Conservation (phyloP, 805 yeast genomes). For the Allodekkera sacchari region DNA sequence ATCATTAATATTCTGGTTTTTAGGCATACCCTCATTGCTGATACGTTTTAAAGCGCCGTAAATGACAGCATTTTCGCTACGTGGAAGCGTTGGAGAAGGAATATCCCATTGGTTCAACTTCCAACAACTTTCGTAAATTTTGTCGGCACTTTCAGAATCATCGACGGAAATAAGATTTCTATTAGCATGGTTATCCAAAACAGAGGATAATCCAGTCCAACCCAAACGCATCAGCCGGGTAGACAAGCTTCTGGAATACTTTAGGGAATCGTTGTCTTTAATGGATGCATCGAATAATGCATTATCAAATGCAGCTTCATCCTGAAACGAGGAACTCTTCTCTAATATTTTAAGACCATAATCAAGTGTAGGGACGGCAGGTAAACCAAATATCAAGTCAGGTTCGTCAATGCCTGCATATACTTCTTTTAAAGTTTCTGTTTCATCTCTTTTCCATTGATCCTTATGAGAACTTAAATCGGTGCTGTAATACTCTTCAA, state of each 20-base stretch:
- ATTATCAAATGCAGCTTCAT: no score
- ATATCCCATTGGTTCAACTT: slow-evolving; percentile 72
- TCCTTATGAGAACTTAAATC: slow-evolving; percentile 9
- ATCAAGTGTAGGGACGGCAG: slow-evolving; percentile 44
- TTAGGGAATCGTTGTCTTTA: no score
- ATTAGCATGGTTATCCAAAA: slow-evolving; percentile 18
- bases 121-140: slow-evolving; percentile 61
- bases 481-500: slow-evolving; percentile 33
- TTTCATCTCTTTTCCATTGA: slow-evolving; percentile 1
- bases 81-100: slow-evolving; percentile 35
- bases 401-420: slow-evolving; percentile 50
- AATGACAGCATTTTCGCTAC: slow-evolving; percentile 35
- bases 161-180: slow-evolving; percentile 2
- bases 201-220: slow-evolving; percentile 44
- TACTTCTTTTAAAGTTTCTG: slow-evolving; percentile 23
- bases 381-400: slow-evolving; percentile 61
- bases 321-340: no score
- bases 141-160: slow-evolving; percentile 7
- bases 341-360: slow-evolving; percentile 45
- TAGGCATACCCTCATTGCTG: slow-evolving; percentile 31
- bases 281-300: slow-evolving; percentile 58
- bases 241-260: slow-evolving; percentile 17
- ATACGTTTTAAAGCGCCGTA: slow-evolving; percentile 45
- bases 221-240: slow-evolving; percentile 43
- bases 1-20: no score